phyloP scores from a whole-genome alignment of 2,329 filamentous ascomycete species.

The Eutypella sp. region DNA sequence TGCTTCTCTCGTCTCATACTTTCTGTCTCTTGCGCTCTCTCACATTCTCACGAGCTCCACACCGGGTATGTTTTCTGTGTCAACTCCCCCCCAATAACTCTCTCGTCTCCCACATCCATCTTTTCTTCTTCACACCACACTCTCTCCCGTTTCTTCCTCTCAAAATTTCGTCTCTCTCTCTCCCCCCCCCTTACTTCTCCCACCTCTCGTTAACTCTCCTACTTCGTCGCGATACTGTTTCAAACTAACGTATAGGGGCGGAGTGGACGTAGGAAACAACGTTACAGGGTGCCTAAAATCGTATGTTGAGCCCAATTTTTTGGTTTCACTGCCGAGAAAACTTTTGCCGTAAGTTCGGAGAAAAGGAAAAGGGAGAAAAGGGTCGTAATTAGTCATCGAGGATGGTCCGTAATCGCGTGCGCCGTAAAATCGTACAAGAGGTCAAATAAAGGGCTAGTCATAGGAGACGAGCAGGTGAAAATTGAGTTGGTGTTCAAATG shows the following conservation, averaged over 20 bases:
- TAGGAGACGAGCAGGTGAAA: not conserved
- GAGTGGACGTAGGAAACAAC: not conserved
- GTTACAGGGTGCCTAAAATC: not conserved
- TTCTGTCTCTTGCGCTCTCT: not conserved
- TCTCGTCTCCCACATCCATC: no score
- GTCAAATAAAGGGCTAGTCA: not conserved
- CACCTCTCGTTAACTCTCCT: not conserved
- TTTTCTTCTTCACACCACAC: no score
- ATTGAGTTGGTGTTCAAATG: not conserved
- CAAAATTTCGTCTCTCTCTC: not conserved
- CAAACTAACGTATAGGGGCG: not conserved
- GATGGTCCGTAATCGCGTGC: not conserved
- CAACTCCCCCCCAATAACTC: not conserved
- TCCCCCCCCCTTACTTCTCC: not conserved
- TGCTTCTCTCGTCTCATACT: not conserved
- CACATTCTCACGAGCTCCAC: not conserved
- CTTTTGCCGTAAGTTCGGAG: not conserved
- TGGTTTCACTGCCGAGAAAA: no score
- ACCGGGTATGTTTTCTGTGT: not conserved
- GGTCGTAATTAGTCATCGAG: not conserved
- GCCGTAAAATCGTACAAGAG: not conserved
- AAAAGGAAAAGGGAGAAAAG: not conserved
- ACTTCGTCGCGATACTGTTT: not conserved
- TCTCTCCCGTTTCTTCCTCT: no score
- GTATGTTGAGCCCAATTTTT: not conserved